phyloP scores from a whole-genome alignment of 2,329 filamentous ascomycete species.

The Penicillium nordicum region DNA sequence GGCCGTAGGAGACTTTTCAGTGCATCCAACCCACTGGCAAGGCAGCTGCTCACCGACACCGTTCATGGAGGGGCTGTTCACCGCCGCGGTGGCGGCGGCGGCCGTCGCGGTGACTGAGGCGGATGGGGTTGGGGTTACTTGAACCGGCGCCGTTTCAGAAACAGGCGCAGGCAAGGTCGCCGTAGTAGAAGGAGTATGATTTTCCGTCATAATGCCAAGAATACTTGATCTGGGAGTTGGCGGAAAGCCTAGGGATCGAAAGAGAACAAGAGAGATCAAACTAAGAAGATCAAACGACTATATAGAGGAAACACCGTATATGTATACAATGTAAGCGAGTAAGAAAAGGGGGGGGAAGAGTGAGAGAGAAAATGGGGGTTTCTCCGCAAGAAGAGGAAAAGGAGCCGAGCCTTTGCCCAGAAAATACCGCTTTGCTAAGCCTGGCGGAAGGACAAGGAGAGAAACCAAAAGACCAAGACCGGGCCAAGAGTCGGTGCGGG shows the following conservation, averaged over 20 bases:
- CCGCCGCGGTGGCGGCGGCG: conserved; percentile 38
- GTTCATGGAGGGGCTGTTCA: conserved; percentile 31
- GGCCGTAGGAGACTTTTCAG: conserved; percentile 56
- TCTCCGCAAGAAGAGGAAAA: conserved; percentile 19
- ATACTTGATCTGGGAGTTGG: conserved; percentile 32
- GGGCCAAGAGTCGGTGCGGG: conserved; percentile 35
- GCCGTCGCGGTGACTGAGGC: conserved; percentile 37
- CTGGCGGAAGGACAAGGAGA: conserved; percentile 32
- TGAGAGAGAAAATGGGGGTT: not conserved
- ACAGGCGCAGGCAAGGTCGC: conserved; percentile 26
- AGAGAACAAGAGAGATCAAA: conserved; percentile 11
- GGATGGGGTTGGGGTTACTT: conserved; percentile 24
- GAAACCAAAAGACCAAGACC: conserved; percentile 31
- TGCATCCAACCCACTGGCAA: conserved; percentile 63
- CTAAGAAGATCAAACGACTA: not conserved
- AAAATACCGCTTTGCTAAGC: conserved; percentile 31
- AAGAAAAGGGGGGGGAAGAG: conserved; percentile 9
- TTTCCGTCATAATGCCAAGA: conserved; percentile 43
- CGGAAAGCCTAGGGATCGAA: conserved; percentile 25
- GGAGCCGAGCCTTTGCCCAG: conserved; percentile 37
- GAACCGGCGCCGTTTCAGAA: conserved; percentile 24
- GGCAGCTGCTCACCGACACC: conserved; percentile 40
- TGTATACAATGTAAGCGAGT: conserved; percentile 3
- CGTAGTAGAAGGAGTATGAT: conserved; percentile 30
- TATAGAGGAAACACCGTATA: not conserved